Percentiles rank a stretch among this genome's conserved stretches.
Evolutionary conservation across 75 land plant genomes (phyloP).

Genomic region (Adiantum capillusveneris): DNA sequence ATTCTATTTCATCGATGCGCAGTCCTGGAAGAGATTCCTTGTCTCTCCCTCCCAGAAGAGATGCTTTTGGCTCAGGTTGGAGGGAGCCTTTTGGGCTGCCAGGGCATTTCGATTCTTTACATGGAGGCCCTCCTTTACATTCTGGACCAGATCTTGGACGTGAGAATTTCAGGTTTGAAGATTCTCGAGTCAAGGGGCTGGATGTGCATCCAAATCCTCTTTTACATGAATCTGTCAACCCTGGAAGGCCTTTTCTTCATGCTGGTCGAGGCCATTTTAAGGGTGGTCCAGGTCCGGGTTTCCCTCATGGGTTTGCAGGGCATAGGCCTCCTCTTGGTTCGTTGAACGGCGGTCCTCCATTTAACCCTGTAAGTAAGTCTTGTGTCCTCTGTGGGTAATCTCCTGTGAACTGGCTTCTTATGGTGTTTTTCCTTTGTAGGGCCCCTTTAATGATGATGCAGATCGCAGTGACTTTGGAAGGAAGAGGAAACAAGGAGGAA

Average conservation of each 20-base stretch:
- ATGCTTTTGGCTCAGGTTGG: conserved; percentile 17
- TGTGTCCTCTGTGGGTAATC: neutral
- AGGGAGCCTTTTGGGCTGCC: conserved; percentile 16
- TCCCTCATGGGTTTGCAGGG: conserved; percentile 24
- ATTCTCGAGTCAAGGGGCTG: conserved; percentile 16
- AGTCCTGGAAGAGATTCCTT: conserved; percentile 43
- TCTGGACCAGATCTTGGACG: conserved; percentile 24
- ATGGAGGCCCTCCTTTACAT: conserved; percentile 15
- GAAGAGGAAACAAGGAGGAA: conserved; percentile 43
- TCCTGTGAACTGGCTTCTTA: neutral
- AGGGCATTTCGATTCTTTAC: conserved; percentile 12
- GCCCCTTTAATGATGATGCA: conserved; percentile 25
- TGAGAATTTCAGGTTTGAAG: conserved; percentile 27
- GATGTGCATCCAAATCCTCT: conserved; percentile 13
- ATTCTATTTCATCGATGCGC: conserved; percentile 25
- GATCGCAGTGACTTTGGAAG: conserved; percentile 40
- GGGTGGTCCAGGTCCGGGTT: conserved; percentile 12
- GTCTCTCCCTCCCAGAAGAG: neutral
- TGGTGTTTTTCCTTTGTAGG: conserved; percentile 2
- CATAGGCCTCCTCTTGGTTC: conserved; percentile 20
- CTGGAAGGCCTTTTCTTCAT: conserved; percentile 11
- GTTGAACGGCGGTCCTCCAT: conserved; percentile 26
- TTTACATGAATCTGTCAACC: conserved; percentile 18
- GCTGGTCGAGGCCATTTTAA: conserved; percentile 8
- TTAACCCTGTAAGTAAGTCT: conserved; percentile 22